phyloP scores from a whole-genome alignment of 1,284 basidiomycete genomes.

The Cutaneotrichosporon mucoides region DNA sequence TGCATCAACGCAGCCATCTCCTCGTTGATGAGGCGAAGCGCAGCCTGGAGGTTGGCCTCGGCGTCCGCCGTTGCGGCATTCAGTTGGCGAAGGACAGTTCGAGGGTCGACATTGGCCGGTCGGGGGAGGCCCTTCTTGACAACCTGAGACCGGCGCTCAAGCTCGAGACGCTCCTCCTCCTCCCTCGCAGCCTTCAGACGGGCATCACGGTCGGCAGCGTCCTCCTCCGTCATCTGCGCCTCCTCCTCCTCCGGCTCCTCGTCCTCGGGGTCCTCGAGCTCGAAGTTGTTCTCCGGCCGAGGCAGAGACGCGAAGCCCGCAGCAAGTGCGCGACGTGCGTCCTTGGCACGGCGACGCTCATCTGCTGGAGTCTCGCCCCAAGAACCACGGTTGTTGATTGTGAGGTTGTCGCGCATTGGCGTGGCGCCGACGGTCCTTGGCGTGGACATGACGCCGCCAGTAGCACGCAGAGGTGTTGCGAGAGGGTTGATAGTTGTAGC shows the following conservation, averaged over 20 bases:
- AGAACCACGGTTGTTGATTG: constrained; percentile 68
- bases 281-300: constrained; percentile 95
- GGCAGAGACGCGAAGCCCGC: constrained; percentile 81
- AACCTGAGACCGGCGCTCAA: constrained; percentile 74
- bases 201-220: constrained; percentile 89
- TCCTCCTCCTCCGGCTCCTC: constrained; percentile 53
- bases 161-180: constrained; percentile 69
- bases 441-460: constrained; percentile 57
- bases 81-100: constrained; percentile 54
- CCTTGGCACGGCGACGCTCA: constrained; percentile 60
- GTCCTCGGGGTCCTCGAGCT: constrained; percentile 81
- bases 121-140: constrained; percentile 83
- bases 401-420: constrained; percentile 80
- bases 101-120: constrained; percentile 75
- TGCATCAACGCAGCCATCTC: constrained; percentile 77
- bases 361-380: constrained; percentile 70
- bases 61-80: constrained; percentile 53
- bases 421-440: constrained; percentile 61
- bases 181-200: constrained; percentile 64
- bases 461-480: constrained; percentile 66
- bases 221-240: constrained; percentile 62
- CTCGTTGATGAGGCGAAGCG: constrained; percentile 64
- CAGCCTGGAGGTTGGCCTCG: constrained; percentile 53
- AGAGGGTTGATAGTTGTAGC: constrained; percentile 94
- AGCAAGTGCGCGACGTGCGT: constrained; percentile 68